Evolutionary conservation across 2,329 filamentous ascomycete species (phyloP), one percentile per base, ranked within the genome.

Genomic region (Apiospora kogelbergensis): DNA sequence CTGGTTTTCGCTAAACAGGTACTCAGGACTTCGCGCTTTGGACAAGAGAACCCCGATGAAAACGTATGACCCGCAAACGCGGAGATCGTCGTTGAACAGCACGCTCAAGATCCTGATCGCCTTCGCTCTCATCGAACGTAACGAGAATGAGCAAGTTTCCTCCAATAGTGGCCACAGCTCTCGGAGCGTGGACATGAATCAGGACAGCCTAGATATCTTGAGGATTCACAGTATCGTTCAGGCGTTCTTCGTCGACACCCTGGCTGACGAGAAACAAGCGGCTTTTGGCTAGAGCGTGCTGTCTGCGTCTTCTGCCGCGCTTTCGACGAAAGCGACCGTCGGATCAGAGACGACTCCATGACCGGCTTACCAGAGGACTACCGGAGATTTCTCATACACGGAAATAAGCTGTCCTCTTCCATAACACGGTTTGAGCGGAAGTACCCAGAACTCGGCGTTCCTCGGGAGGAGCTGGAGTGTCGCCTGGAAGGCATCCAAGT

Each of bases 361-460:
- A 79, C 81, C 1, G 84, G 85, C 6, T 76, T 85, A 41, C 81
- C 86, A 0, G 84, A 87, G 67, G 86, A 89, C 72, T 88, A 86
- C 72, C 79, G 84, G 15, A 78, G 85, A 11, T 87, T 86, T 66
- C 77, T 81, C 22, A 84, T 87, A 22, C 86, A 89, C 68, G 86
- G 86, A 0, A 79, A 80, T 45, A 82, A 81, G 66, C 76, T 89
- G 20, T 70, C 81, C 3, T 76, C 80, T 37, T 84, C 86, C 73
- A 68, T 86, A 0, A 73, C 75, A n/a, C 80, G 79, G 6, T 79
- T 79, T 26, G 80, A 79, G 74, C 81, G 74, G 70, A 80, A 72
- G 48, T 70, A 74, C 13, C 74, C 79, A 1, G 71, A 77, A 17
- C 72, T 82, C 5, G 65, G 68, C 2, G 68, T 75, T n/a, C 77